A percentile compares a stretch with the other conserved stretches of the same genome.
Evolutionary conservation across 306 rosid genomes (phyloP).

Genomic region (Adenanthera pavonina): DNA sequence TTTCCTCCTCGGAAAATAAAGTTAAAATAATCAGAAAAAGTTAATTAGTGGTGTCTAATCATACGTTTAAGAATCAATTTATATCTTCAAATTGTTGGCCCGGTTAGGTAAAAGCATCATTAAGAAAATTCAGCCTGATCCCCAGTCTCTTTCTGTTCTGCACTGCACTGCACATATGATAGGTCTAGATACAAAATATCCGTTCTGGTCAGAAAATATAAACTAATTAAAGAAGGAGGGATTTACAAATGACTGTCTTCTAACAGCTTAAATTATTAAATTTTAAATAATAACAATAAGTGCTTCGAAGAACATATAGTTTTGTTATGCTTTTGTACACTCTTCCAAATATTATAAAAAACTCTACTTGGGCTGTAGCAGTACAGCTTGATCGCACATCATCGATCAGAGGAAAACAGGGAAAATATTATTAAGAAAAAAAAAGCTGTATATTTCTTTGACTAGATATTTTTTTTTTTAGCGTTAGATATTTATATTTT

Average conservation of each 20-base stretch:
- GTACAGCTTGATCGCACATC: conserved; percentile 31
- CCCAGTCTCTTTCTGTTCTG: conserved; percentile 2
- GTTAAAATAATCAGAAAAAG: not conserved
- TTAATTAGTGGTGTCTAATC: conserved; percentile 41
- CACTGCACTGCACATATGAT: not conserved
- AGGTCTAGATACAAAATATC: conserved; percentile 5
- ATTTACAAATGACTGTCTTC: not conserved
- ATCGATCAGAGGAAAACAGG: not conserved
- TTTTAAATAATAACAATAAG: not conserved
- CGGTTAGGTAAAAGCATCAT: conserved; percentile 40
- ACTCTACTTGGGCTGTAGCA: not conserved
- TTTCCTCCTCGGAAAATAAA: not conserved
- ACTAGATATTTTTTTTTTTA: not conserved
- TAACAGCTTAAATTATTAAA: not conserved
- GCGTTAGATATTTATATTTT: not conserved
- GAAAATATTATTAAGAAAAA: not conserved
- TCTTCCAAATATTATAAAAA: not conserved
- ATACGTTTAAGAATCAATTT: conserved; percentile 22
- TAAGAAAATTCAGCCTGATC: conserved; percentile 31
- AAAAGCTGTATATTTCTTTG: conserved; percentile 1
- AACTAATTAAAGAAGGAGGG: not conserved
- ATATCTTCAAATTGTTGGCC: conserved; percentile 28
- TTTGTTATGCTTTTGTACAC: not conserved
- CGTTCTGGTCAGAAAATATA: conserved; percentile 1
- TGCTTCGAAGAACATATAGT: not conserved